A percentile compares a stretch with the other conserved stretches of the same genome.
Conservation (phyloP, 2,329 filamentous ascomycete species). For the Metarhizium robertsii region DNA sequence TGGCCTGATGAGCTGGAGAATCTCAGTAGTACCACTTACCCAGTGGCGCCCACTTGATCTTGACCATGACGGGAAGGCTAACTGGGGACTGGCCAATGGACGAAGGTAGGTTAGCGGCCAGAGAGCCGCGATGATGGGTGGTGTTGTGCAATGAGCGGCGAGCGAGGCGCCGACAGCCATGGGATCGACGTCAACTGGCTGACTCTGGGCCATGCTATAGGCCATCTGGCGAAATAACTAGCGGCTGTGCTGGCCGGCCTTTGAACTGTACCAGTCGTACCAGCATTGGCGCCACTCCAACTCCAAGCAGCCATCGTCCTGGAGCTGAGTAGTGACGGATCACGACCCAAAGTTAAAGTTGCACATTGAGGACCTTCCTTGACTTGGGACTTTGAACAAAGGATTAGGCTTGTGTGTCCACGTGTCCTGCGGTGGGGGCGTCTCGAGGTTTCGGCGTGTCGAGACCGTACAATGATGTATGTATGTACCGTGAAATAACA, state of each 20-base stretch:
- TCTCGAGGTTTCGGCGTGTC: neutral
- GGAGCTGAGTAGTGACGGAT: neutral
- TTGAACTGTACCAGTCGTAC: neutral
- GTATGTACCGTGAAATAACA: neutral
- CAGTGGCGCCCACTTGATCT: neutral
- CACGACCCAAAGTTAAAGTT: neutral
- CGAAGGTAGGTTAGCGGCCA: neutral
- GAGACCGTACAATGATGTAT: neutral
- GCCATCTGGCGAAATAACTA: neutral
- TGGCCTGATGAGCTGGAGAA: neutral
- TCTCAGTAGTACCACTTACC: neutral
- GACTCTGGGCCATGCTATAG: neutral
- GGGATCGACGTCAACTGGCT: neutral
- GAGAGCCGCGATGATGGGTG: neutral
- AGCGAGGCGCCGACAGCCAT: neutral
- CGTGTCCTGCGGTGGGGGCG: neutral
- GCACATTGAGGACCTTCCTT: no score
- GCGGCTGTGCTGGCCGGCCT: neutral
- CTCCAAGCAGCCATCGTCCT: no score
- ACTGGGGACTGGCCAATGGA: neutral
- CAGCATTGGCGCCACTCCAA: neutral
- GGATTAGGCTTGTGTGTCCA: neutral
- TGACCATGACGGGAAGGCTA: neutral
- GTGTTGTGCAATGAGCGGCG: neutral
- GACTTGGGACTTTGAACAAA: neutral